Evolutionary conservation across 371 early-diverging fungal genomes (phyloP).

Genomic region (Mortierella sp.): DNA sequence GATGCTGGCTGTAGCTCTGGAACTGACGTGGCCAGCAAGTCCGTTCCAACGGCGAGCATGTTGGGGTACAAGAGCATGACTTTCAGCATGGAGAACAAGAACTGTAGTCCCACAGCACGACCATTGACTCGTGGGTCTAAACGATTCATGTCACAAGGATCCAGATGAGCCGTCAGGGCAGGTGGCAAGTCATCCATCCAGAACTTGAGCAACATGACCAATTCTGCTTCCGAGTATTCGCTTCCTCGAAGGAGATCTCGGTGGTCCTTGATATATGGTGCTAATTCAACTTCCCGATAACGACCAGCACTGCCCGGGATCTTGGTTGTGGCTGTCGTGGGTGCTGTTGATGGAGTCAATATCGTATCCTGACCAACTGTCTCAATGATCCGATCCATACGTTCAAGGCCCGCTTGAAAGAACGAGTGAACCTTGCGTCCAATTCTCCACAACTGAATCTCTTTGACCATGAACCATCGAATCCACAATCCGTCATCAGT

Average conservation of each 20-base stretch:
- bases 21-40: constrained; percentile 10
- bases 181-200: constrained; percentile 40
- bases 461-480: constrained; percentile 48
- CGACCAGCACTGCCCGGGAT: too few species aligned
- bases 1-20: background rate
- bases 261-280: background rate
- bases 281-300: background rate
- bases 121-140: constrained; percentile 50
- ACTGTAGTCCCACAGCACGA: constrained; percentile 38
- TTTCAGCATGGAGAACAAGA: constrained; percentile 27
- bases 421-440: constrained; percentile 44
- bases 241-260: constrained; percentile 14
- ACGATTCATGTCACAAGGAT: constrained; percentile 11
- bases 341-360: background rate
- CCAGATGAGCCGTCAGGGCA: constrained; percentile 16
- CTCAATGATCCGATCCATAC: constrained; percentile 33
- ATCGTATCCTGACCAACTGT: constrained; percentile 1
- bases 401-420: constrained; percentile 34
- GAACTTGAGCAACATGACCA: constrained; percentile 34
- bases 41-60: constrained; percentile 35
- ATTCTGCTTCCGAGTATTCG: constrained; percentile 42
- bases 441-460: constrained; percentile 42
- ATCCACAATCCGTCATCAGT: constrained; percentile 47
- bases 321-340: too few species aligned
- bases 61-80: constrained; percentile 39